Conservation (phyloP, 2,329 filamentous ascomycete genomes). For the Scleromitrula shiraiana region DNA sequence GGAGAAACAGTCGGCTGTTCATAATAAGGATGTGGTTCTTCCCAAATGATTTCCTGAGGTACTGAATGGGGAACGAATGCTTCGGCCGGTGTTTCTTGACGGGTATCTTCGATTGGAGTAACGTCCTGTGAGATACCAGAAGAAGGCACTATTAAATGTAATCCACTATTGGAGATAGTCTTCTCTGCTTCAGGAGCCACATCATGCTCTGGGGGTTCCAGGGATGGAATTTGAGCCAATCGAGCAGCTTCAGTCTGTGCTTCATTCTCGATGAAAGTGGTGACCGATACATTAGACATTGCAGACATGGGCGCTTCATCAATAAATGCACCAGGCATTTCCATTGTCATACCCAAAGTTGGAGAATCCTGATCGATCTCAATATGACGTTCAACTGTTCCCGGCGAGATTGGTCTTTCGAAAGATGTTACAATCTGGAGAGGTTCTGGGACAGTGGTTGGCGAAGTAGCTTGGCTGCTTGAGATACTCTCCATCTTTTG, state of each 20-base stretch:
- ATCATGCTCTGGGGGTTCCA: conserved; percentile 9
- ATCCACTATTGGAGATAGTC: not conserved
- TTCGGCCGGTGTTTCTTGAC: not conserved
- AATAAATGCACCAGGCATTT: conserved; percentile 54
- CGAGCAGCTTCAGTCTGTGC: conserved; percentile 49
- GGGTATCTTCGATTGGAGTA: conserved; percentile 15
- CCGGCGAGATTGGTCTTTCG: not conserved
- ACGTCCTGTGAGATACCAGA: conserved; percentile 24
- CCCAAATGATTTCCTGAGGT: conserved; percentile 6
- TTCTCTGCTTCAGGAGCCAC: not conserved
- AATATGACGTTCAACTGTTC: conserved; percentile 3
- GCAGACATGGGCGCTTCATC: conserved; percentile 47
- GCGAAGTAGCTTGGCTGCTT: conserved; percentile 6
- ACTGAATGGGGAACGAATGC: conserved; percentile 10
- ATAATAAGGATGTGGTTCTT: not conserved
- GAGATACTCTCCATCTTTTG: not conserved
- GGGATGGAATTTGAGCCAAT: conserved; percentile 16
- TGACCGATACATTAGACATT: conserved; percentile 49
- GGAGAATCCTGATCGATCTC: conserved; percentile 48
- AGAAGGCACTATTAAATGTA: conserved; percentile 11
- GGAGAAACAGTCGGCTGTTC: not conserved
- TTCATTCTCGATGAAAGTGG: conserved; percentile 67
- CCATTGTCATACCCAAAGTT: conserved; percentile 43
- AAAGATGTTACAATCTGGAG: conserved; percentile 26
- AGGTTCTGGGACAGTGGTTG: conserved; percentile 9